These are phyloP conservation scores for Schwanniomyces etchellsii DNA, from an alignment of 1,139 yeast species.

Conservation along the genomic window DNA sequence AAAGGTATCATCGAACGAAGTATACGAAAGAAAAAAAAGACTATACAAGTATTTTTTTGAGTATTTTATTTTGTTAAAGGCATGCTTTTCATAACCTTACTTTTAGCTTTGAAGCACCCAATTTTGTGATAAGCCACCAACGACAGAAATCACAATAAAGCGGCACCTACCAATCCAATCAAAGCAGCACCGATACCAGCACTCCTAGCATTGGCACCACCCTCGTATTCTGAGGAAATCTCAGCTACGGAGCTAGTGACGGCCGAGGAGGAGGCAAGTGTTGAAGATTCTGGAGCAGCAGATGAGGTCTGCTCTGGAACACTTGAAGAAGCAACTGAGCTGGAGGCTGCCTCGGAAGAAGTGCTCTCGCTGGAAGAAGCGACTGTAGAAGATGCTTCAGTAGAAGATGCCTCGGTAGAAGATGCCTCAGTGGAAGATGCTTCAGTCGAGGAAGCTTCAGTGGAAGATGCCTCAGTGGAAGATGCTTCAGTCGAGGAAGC, in stretches of 20 bases:
- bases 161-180: constrained; percentile 46
- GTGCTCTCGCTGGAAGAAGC: constrained; percentile 9
- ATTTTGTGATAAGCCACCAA: background rate
- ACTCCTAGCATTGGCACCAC: constrained; percentile 24
- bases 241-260: constrained; percentile 19
- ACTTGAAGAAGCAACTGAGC: constrained; percentile 24
- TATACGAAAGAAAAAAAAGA: constrained; percentile 3
- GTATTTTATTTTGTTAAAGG: background rate
- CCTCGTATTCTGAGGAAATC: no score
- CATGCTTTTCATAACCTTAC: background rate
- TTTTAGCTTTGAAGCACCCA: no score
- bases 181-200: constrained; percentile 40
- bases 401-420: constrained; percentile 3
- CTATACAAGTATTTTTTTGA: background rate
- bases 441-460: constrained; percentile 4
- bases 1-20: constrained; percentile 5
- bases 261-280: constrained; percentile 13
- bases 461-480: constrained; percentile 6
- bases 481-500: constrained; percentile 4
- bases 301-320: constrained; percentile 19
- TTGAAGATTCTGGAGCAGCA: constrained; percentile 13
- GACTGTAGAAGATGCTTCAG: constrained; percentile 6
- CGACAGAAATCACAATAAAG: constrained; percentile 28
- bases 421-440: constrained; percentile 4
- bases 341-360: constrained; percentile 19